Evolutionary conservation across 2,329 filamentous ascomycete genomes (phyloP).

Genomic region (Paecilomyces fulvus): DNA sequence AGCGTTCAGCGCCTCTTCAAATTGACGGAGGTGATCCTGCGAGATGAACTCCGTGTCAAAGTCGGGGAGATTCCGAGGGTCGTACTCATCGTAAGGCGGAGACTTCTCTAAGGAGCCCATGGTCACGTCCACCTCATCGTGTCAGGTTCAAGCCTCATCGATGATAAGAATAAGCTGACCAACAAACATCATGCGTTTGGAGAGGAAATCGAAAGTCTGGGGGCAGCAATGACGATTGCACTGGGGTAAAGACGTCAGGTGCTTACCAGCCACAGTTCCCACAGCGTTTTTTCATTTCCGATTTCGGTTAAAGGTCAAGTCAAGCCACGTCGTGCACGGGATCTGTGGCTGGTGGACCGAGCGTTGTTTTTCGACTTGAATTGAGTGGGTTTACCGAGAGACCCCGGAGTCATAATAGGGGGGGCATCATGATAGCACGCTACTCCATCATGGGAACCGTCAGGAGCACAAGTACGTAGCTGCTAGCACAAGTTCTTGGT

Average conservation of each 20-base stretch:
- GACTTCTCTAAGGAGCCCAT: slow-evolving; percentile 23
- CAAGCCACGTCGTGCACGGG: not conserved
- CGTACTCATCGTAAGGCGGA: slow-evolving; percentile 48
- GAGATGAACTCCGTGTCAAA: slow-evolving; percentile 68
- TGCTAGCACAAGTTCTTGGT: not conserved
- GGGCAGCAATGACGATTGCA: not conserved
- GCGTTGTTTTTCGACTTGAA: no score
- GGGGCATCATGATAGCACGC: not conserved
- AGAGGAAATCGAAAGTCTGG: not conserved
- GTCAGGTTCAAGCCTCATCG: not conserved
- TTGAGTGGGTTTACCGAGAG: not conserved
- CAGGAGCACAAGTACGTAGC: no score
- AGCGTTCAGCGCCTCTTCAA: slow-evolving; percentile 71
- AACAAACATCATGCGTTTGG: not conserved
- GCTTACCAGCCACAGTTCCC: not conserved
- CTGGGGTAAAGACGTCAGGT: not conserved
- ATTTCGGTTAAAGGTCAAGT: not conserved
- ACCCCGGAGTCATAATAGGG: not conserved
- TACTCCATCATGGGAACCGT: no score
- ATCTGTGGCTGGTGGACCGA: not conserved
- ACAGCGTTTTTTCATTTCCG: not conserved
- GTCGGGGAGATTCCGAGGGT: slow-evolving; percentile 66
- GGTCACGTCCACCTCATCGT: slow-evolving; percentile 16
- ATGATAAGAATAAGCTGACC: not conserved
- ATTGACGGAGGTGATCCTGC: slow-evolving; percentile 64